phyloP scores from a whole-genome alignment of 179 eudicot genomes.

The Amaranthus tricolor region DNA sequence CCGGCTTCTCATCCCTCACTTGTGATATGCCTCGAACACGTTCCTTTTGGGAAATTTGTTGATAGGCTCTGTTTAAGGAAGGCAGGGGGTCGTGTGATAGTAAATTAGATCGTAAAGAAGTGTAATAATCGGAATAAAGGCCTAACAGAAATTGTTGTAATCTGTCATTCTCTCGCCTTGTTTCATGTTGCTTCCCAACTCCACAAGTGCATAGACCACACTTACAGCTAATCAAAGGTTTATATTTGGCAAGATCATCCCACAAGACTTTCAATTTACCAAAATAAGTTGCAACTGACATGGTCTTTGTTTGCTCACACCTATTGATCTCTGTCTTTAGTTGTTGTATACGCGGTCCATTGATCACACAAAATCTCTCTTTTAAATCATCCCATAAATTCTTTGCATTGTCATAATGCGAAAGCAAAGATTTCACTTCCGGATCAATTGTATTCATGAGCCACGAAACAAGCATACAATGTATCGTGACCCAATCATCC shows the following conservation, averaged over 20 bases:
- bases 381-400: too few species aligned
- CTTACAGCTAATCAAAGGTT: not conserved
- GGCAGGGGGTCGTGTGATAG: not conserved
- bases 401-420: too few species aligned
- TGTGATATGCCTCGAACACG: too few species aligned
- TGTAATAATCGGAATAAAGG: not conserved
- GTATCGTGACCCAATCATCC: too few species aligned
- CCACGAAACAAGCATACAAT: too few species aligned
- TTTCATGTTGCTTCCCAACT: too few species aligned
- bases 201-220: not conserved
- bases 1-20: too few species aligned
- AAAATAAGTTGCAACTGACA: not conserved
- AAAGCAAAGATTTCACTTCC: not conserved
- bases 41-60: too few species aligned
- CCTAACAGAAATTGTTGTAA: not conserved
- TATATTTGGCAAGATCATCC: not conserved
- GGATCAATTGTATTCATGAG: conserved; percentile 4
- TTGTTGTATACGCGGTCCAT: not conserved
- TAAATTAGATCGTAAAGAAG: not conserved
- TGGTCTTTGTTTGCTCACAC: not conserved
- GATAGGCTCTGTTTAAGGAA: too few species aligned
- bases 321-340: not conserved
- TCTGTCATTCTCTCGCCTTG: not conserved
- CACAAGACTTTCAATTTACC: too few species aligned
- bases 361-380: not conserved